Evolutionary conservation across 192 early-diverging fungal genomes (phyloP), one percentile per base, ranked within the genome.

Genomic region (Coemansia sp.): DNA sequence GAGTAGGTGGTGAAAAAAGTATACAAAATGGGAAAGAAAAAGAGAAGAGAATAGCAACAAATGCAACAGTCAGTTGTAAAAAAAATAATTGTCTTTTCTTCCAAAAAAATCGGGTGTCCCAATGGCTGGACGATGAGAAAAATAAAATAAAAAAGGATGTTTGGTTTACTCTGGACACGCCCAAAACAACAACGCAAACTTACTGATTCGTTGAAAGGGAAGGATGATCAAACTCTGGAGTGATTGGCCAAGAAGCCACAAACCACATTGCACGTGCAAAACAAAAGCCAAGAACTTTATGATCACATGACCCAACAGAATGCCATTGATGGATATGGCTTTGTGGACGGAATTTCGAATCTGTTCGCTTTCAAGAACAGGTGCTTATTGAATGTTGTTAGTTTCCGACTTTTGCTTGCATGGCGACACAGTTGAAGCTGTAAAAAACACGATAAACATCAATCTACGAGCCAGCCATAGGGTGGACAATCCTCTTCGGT

Each of bases 11-110:
- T 42, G 10, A 48, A 18, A 32, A 62, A 6, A 42, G 47, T 41
- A 16, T 12, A 40, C 19, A 69, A 62, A 61, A 26, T 36, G 40
- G n/a, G 48, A 67, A 57, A 58, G 48, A 47, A 73, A 41, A 63
- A 48, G 63, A 62, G 9, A 48, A 18, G 13, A 1, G 26, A 47
- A 51, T 18, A 19, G 37, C 6, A 66, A 52, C 46, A 10, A 55
- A 40, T n/a, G n/a, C n/a, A n/a, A n/a, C n/a, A n/a, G n/a, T n/a
- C n/a, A n/a, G 39, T 12, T 41, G 21, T 42, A 60, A 65, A 54
- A 56, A 11, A 65, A 8, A 6, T 49, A 37, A 19, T 58, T 51
- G 49, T 55, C 63, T 54, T 18, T 41, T 59, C 39, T 39, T 56
- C 56, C 32, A 49, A 49, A 49, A 49, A 26, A 26, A 26, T 26